Percentiles rank a stretch among this genome's conserved stretches.
phyloP scores from a whole-genome alignment of 768 basidiomycete species.

The Mycena crocata region DNA sequence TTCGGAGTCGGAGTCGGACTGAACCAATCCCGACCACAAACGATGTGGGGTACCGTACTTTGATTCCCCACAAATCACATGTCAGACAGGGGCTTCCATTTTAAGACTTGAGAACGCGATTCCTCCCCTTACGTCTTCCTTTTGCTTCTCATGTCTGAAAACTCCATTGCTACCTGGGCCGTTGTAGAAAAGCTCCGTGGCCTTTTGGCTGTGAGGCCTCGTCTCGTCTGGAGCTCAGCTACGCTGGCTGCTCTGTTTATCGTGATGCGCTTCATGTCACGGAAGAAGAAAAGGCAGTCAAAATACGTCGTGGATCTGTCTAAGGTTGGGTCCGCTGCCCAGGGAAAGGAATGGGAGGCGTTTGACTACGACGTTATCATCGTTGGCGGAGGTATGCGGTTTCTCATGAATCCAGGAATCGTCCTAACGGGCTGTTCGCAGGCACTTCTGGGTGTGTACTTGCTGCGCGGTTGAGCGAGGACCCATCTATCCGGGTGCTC shows the following conservation, averaged over 20 bases:
- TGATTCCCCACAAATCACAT: no score
- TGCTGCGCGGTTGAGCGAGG: conserved; percentile 68
- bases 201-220: conserved; percentile 7
- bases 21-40: no score
- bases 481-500: conserved; percentile 63
- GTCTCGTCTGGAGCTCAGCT: conserved; percentile 12
- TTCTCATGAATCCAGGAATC: background rate
- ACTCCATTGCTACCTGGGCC: background rate
- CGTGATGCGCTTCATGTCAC: conserved; percentile 15
- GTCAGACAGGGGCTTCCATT: no score
- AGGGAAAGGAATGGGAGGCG: background rate
- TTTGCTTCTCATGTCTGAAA: conserved; percentile 1
- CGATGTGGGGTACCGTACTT: no score
- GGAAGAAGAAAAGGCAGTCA: background rate
- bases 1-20: no score
- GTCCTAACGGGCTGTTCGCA: conserved; percentile 31
- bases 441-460: conserved; percentile 74
- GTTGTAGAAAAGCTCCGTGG: conserved; percentile 13
- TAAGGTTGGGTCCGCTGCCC: conserved; percentile 17
- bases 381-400: conserved; percentile 62
- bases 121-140: background rate
- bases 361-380: conserved; percentile 62
- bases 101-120: no score
- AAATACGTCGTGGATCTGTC: conserved; percentile 30
- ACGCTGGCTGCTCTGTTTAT: conserved; percentile 22